Evolutionary conservation across 2,329 filamentous ascomycete species (phyloP).

Genomic region (Ilyonectria sp.): DNA sequence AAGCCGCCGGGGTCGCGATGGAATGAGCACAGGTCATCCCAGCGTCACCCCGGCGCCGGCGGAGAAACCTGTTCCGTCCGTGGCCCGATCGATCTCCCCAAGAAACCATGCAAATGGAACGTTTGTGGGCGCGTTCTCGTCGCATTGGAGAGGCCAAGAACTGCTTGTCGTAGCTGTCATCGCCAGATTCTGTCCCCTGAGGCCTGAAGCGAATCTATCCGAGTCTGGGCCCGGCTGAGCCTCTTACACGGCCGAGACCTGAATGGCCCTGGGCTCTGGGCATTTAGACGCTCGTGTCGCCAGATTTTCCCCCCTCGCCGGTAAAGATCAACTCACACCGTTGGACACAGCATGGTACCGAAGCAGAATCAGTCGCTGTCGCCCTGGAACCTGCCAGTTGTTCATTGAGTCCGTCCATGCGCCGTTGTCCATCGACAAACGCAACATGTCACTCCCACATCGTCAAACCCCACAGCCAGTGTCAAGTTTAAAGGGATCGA

Average conservation of each 20-base stretch:
- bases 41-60: constrained; percentile 25
- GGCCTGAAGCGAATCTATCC: constrained; percentile 14
- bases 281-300: background rate
- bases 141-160: background rate
- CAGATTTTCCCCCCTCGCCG: background rate
- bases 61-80: constrained; percentile 25
- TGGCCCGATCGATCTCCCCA: constrained; percentile 39
- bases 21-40: constrained; percentile 26
- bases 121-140: constrained; percentile 28
- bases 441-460: background rate
- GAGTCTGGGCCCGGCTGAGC: constrained; percentile 1
- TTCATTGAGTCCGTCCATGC: background rate
- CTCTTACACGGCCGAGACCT: constrained; percentile 2
- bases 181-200: constrained; percentile 1
- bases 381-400: background rate
- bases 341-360: background rate
- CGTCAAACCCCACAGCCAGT: background rate
- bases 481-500: background rate
- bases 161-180: constrained; percentile 1
- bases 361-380: background rate
- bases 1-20: constrained; percentile 26
- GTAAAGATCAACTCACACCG: background rate
- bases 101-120: constrained; percentile 11
- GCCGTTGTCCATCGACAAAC: background rate
- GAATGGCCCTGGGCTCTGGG: background rate